Evolutionary conservation across 176 grass and related monocot species (phyloP).

Genomic region (Saccharum spontaneum): DNA sequence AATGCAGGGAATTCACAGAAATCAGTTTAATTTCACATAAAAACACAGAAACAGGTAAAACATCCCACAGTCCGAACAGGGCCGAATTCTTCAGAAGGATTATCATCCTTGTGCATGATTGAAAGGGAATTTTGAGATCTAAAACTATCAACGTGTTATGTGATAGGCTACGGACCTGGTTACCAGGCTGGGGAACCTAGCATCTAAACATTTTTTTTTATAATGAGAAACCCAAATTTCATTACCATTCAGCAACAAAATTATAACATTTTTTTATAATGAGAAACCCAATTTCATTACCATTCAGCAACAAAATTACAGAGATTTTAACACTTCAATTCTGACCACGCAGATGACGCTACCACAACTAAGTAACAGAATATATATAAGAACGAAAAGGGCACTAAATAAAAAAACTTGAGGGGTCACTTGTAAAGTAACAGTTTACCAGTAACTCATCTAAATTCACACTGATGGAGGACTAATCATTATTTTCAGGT

Average conservation of each 20-base stretch:
- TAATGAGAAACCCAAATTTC: too few species aligned
- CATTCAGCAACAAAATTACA: too few species aligned
- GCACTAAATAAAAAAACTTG: slow-evolving; percentile 17
- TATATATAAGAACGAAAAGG: background rate
- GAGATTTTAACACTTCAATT: too few species aligned
- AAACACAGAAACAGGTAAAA: background rate
- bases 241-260: too few species aligned
- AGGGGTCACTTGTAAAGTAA: background rate
- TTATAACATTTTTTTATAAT: too few species aligned
- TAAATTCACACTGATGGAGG: slow-evolving; percentile 3
- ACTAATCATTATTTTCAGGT: slow-evolving; percentile 21
- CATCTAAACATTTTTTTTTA: too few species aligned
- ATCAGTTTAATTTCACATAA: background rate
- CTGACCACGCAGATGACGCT: too few species aligned
- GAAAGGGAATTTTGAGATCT: background rate
- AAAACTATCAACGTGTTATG: background rate
- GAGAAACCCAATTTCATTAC: too few species aligned
- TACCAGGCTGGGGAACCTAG: background rate
- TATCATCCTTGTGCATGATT: background rate
- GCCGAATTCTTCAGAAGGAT: background rate
- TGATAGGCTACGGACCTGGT: background rate
- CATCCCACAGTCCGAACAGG: background rate
- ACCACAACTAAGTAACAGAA: slow-evolving; percentile 4
- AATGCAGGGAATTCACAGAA: background rate
- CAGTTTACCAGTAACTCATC: slow-evolving; percentile 19